Evolutionary conservation across 2,329 filamentous ascomycete species (phyloP).

Genomic region (Epichloe sibirici): DNA sequence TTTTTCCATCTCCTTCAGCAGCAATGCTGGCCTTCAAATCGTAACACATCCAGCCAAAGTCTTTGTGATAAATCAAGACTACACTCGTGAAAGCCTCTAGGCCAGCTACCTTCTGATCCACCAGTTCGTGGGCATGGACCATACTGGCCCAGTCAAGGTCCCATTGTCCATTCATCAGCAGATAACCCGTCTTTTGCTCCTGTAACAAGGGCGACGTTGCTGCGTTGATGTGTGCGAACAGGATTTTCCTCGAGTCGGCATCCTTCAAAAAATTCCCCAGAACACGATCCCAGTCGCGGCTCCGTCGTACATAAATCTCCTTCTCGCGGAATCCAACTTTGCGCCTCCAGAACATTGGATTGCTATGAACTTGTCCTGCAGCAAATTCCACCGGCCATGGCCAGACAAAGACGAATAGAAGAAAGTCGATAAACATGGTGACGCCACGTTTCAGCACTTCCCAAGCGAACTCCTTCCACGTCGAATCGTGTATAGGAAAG

Average conservation of each 20-base stretch:
- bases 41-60: constrained; percentile 51
- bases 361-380: constrained; percentile 43
- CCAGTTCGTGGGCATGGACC: constrained; percentile 57
- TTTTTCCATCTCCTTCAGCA: constrained; percentile 47
- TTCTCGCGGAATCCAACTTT: constrained; percentile 61
- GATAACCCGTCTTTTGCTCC: constrained; percentile 71
- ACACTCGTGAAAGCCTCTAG: constrained; percentile 59
- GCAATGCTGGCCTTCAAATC: constrained; percentile 46
- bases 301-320: constrained; percentile 73
- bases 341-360: constrained; percentile 61
- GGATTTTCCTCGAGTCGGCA: constrained; percentile 39
- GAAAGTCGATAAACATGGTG: constrained; percentile 63
- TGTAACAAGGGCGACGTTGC: constrained; percentile 58
- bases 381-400: constrained; percentile 66
- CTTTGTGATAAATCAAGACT: constrained; percentile 55
- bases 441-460: constrained; percentile 47
- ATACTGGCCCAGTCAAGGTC: constrained; percentile 79
- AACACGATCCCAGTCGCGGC: constrained; percentile 56
- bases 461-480: constrained; percentile 42
- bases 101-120: constrained; percentile 47
- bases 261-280: constrained; percentile 43
- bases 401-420: constrained; percentile 55
- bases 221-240: constrained; percentile 49
- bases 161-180: constrained; percentile 77
- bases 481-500: constrained; percentile 44